Conservation (phyloP, 768 basidiomycete species). For the Erythrobasidium yunnanense region DNA sequence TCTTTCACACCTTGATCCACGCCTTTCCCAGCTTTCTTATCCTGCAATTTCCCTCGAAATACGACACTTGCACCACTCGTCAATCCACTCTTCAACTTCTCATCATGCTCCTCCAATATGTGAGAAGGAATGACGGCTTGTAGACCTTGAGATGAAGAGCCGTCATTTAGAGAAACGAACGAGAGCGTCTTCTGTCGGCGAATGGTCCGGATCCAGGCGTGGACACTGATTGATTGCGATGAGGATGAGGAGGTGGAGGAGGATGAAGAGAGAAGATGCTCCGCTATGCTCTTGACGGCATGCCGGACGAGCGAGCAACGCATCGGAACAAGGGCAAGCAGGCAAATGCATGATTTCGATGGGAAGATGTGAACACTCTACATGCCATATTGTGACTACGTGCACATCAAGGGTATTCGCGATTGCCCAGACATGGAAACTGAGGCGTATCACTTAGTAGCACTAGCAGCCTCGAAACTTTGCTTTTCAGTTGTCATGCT, state of each 20-base stretch:
- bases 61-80: conserved; percentile 27
- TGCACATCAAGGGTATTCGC: too few relatives aligned
- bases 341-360: too few relatives aligned
- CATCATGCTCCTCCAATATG: background rate
- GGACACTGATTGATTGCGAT: conserved; percentile 3
- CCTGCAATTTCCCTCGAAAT: conserved; percentile 29
- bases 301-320: too few relatives aligned
- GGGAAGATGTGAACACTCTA: too few relatives aligned
- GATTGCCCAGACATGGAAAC: too few relatives aligned
- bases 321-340: too few relatives aligned
- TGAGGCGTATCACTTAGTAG: too few relatives aligned
- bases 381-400: too few relatives aligned
- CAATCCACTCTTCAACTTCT: background rate
- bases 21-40: conserved; percentile 26
- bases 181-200: conserved; percentile 35
- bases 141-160: conserved; percentile 20
- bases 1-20: conserved; percentile 16
- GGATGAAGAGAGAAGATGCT: background rate
- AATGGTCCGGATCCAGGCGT: conserved; percentile 34
- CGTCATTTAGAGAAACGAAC: conserved; percentile 36
- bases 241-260: background rate
- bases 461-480: too few relatives aligned
- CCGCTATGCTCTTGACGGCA: background rate
- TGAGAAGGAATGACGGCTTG: conserved; percentile 35
- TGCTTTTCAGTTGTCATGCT: too few relatives aligned